phyloP scores from a whole-genome alignment of 2,329 filamentous ascomycete species.

The Trichoderma aggressivum region DNA sequence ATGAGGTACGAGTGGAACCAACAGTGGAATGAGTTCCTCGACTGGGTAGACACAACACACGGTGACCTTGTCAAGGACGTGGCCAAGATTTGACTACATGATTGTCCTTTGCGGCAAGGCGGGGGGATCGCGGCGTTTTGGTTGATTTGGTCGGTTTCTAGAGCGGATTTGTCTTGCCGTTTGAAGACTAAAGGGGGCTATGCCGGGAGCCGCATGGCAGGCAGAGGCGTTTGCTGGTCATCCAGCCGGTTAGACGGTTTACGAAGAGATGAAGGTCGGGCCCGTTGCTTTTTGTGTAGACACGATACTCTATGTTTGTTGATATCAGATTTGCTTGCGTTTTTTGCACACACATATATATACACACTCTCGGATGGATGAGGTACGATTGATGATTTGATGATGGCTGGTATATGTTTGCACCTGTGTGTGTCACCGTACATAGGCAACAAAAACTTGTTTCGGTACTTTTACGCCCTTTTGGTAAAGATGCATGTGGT shows the following conservation, averaged over 20 bases:
- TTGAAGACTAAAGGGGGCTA: background rate
- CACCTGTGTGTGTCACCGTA: background rate
- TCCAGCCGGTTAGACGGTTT: background rate
- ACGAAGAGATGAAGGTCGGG: background rate
- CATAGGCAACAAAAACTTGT: background rate
- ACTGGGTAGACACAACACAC: slow-evolving; percentile 46
- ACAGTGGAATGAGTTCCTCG: slow-evolving; percentile 58
- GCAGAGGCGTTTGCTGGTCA: background rate
- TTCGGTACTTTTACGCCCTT: background rate
- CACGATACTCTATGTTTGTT: background rate
- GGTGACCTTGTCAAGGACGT: slow-evolving; percentile 21
- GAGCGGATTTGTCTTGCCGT: background rate
- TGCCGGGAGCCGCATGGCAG: background rate
- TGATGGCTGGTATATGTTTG: background rate
- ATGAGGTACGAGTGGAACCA: slow-evolving; percentile 46
- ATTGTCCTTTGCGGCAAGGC: background rate
- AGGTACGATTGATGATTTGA: background rate
- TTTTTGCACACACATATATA: background rate
- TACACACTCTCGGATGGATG: background rate
- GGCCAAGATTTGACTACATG: slow-evolving; percentile 4
- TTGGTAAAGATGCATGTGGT: background rate
- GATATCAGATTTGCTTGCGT: background rate
- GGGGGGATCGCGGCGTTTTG: background rate
- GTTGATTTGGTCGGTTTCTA: background rate
- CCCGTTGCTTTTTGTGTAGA: background rate